These are phyloP conservation scores for Podila verticillata DNA, from an alignment of 192 early-diverging fungal genomes.

Conservation along the genomic window DNA sequence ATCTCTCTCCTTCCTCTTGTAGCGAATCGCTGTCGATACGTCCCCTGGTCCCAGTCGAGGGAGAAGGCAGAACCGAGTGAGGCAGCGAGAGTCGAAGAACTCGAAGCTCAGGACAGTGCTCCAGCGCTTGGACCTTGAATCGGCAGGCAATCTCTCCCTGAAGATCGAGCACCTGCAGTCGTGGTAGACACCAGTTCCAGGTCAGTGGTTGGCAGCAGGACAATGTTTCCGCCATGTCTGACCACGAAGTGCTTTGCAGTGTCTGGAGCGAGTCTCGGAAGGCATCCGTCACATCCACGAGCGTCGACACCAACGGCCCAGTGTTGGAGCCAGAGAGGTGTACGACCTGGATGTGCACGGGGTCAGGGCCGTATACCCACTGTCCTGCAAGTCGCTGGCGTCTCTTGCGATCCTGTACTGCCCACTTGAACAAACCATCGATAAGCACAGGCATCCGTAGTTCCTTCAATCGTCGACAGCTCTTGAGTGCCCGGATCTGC, in stretches of 20 bases:
- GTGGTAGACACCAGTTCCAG: constrained; percentile 31
- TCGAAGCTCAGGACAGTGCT: constrained; percentile 23
- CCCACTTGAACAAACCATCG: constrained; percentile 28
- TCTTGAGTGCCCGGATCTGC: constrained; percentile 21
- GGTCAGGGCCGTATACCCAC: constrained; percentile 12
- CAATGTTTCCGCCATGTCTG: constrained; percentile 23
- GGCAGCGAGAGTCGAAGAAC: constrained; percentile 22
- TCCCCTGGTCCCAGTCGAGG: background rate
- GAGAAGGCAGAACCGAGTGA: constrained; percentile 11
- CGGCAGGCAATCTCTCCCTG: constrained; percentile 40
- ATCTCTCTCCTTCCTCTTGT: background rate
- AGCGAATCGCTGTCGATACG: background rate
- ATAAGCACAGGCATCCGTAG: constrained; percentile 40
- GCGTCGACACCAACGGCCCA: constrained; percentile 30
- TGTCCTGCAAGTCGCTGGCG: background rate
- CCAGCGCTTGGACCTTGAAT: constrained; percentile 21
- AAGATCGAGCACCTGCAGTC: constrained; percentile 26
- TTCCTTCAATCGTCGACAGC: constrained; percentile 21
- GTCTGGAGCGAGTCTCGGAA: constrained; percentile 34
- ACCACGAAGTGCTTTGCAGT: constrained; percentile 38
- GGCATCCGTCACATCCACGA: constrained; percentile 31
- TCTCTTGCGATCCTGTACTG: constrained; percentile 21
- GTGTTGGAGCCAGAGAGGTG: constrained; percentile 29
- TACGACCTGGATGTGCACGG: constrained; percentile 22
- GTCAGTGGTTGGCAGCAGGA: constrained; percentile 10